Percentiles rank a stretch among this genome's conserved stretches.
phyloP scores from a whole-genome alignment of 345 rosid species.

The Salix viminalis region DNA sequence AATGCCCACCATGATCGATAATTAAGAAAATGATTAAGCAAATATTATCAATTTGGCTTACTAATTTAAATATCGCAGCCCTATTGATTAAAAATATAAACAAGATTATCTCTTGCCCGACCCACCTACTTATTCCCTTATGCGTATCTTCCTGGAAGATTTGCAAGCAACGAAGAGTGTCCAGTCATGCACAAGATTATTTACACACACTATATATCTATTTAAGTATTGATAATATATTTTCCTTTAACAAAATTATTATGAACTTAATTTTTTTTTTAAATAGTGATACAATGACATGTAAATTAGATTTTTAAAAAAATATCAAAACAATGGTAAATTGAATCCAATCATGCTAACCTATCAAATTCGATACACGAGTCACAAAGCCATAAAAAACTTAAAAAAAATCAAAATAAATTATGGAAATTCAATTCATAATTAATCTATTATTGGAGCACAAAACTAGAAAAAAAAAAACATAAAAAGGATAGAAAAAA shows the following conservation, averaged over 20 bases:
- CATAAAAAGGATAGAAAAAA: too few species aligned
- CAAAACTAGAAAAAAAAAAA: too few species aligned
- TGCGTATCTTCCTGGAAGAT: constrained; percentile 18
- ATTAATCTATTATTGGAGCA: too few species aligned
- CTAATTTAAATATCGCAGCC: neutral
- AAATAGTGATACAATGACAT: too few species aligned
- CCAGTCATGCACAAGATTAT: neutral
- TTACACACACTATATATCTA: too few species aligned
- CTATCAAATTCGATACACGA: rapidly evolving
- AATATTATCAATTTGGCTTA: neutral
- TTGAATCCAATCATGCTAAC: too few species aligned
- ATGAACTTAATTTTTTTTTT: too few species aligned
- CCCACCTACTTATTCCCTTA: constrained; percentile 1
- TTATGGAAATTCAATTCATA: too few species aligned
- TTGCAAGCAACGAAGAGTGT: constrained; percentile 1
- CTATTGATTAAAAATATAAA: neutral
- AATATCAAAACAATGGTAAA: too few species aligned
- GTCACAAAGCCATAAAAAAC: rapidly evolving
- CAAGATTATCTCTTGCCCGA: neutral
- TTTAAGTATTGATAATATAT: too few species aligned
- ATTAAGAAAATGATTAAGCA: neutral
- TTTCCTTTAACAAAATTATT: rapidly evolving
- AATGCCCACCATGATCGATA: neutral
- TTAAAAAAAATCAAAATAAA: too few species aligned
- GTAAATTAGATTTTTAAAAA: too few species aligned